Evolutionary conservation across 352 stramenopile species (phyloP).

Genomic region (Globisporangium viniferum): DNA sequence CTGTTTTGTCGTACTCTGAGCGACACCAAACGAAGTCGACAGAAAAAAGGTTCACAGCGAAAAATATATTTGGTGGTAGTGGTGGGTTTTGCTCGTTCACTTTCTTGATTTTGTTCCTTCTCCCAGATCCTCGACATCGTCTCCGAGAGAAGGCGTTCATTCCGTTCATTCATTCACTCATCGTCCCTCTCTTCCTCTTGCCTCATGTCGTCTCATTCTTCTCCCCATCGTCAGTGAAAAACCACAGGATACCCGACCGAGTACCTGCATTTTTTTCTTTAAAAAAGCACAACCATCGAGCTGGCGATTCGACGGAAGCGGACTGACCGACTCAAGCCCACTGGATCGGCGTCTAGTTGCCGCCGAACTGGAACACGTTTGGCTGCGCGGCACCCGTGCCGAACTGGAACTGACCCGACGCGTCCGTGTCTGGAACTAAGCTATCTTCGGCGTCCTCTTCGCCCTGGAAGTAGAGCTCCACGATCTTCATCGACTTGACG

Average conservation of each 20-base stretch:
- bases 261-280: conserved; percentile 1
- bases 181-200: neutral
- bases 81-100: neutral
- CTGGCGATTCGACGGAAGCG: conserved; percentile 6
- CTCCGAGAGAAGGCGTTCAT: neutral
- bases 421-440: conserved; percentile 67
- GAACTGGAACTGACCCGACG: conserved; percentile 81
- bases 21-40: no score
- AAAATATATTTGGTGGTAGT: conserved; percentile 9
- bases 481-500: conserved; percentile 95
- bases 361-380: conserved; percentile 84
- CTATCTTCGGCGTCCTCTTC: conserved; percentile 95
- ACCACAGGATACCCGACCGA: conserved; percentile 3
- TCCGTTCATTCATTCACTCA: neutral
- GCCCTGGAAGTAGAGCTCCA: conserved; percentile 97
- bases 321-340: neutral
- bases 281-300: conserved; percentile 2
- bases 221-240: conserved; percentile 4
- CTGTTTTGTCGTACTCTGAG: neutral
- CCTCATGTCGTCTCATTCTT: neutral
- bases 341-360: conserved; percentile 43
- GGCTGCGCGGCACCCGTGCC: conserved; percentile 55
- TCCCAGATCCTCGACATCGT: neutral
- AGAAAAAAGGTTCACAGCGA: conserved; percentile 7
- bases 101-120: neutral